These are phyloP conservation scores for Chernovozyma sophiae-reginae DNA, from an alignment of 1,139 yeast species.

Conservation along the genomic window DNA sequence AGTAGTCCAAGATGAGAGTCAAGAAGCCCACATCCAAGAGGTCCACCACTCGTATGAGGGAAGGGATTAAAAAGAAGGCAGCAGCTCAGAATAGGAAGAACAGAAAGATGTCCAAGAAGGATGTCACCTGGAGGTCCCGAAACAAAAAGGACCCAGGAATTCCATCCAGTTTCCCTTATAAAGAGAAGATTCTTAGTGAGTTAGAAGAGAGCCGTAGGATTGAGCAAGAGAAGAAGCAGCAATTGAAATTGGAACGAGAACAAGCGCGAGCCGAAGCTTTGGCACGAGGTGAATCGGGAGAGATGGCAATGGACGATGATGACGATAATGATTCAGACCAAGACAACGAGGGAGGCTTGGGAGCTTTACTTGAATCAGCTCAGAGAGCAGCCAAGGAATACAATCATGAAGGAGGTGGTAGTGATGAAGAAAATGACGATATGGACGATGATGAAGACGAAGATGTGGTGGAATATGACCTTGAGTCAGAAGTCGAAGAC, in stretches of 20 bases:
- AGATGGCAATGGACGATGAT: constrained; percentile 25
- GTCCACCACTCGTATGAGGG: constrained; percentile 86
- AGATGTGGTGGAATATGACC: constrained; percentile 44
- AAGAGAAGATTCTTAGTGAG: constrained; percentile 74
- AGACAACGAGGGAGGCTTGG: constrained; percentile 56
- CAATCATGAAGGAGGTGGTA: constrained; percentile 49
- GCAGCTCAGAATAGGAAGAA: constrained; percentile 88
- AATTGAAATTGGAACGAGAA: constrained; percentile 42
- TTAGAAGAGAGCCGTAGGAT: constrained; percentile 68
- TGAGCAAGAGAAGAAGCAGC: constrained; percentile 59
- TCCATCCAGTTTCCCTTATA: constrained; percentile 92
- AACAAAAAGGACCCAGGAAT: constrained; percentile 86
- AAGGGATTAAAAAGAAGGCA: constrained; percentile 94
- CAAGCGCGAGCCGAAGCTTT: constrained; percentile 45
- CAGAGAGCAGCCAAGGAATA: constrained; percentile 76
- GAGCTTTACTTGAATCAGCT: constrained; percentile 87
- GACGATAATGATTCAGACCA: constrained; percentile 38
- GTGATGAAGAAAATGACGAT: constrained; percentile 31
- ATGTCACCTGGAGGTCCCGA: constrained; percentile 89
- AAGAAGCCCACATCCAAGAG: constrained; percentile 79
- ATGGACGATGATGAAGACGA: constrained; percentile 43
- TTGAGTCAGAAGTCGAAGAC: constrained; percentile 41
- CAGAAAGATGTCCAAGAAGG: constrained; percentile 77
- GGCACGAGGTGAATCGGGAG: constrained; percentile 39
- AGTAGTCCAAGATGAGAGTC: constrained; percentile 46